Evolutionary conservation across 2,329 filamentous ascomycete genomes (phyloP), one percentile per base, ranked within the genome.

Genomic region (Fusarium sp.): DNA sequence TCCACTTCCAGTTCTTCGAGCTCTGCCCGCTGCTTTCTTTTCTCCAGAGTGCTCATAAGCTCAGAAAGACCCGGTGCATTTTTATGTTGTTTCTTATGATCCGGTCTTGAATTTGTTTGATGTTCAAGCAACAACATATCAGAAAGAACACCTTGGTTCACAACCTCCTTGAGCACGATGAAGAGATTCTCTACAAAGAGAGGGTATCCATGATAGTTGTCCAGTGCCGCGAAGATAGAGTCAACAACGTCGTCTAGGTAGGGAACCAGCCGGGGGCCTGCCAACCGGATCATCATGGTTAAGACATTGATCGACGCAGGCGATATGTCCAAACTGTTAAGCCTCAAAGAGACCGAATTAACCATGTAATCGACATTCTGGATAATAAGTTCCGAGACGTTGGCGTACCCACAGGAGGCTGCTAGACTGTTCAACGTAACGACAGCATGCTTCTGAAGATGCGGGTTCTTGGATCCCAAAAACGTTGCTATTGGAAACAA

Each of bases 351-450:
- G 16, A 99, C 89, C 0, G 96, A 93, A 75, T 98, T 98, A 64
- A 98, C 91, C 80, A 99, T 92, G 77, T 99, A 99, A 78, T 99
- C 96, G 16, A 93, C 94, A 65, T 99, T 99, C 53, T 92, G 89
- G 30, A 98, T 87, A 38, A 99, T 90, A 69, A 99, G 83, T 16
- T 92, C 89, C 28, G 91, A 91, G 6, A 95, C 91, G 72, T 85
- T 89, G 0, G 76, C 65, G 74, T 98, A 99, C 3, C 87, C 88
- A 73, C 93, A 97, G 1, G 91, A 86, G 4, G 80, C 76, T 1
- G 95, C 91, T n/a, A 97, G 83, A 18, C 89, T 88, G 74, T 97
- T 96, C 15, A 99, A 84, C 36, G 92, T 92, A 6, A 89, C 88
- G 67, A 97, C 91, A 7, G 95, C 93, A 77, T 98, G 94, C 33